Evolutionary conservation across 2,329 filamentous ascomycete species (phyloP), one percentile per base, ranked within the genome.

Genomic region (Botrytis medusae): DNA sequence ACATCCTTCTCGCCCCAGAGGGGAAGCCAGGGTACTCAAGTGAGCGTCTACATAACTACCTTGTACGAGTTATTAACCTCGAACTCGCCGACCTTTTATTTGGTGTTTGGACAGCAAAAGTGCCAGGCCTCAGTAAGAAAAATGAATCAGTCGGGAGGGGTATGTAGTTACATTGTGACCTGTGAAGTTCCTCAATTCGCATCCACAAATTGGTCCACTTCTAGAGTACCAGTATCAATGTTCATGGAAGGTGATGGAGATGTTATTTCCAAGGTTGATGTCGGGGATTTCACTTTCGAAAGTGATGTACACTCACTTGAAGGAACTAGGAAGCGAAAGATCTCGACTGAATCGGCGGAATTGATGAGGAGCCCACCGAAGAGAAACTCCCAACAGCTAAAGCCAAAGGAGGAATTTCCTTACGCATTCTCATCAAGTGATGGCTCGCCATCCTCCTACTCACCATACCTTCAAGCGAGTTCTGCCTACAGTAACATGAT

Each of bases 21-120:
- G 79, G 95, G 94, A 61, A 83, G 86, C 48, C 87, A 88, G 79
- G 92, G 92, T 71, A 92, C 91, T 32, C 90, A 90, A 78, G 84
- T 97, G 16, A 87, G 88, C 74, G 86, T 97, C 76, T 91, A 93
- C 80, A 88, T 97, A 44, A 90, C 91, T 70, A 91, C 92, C 61
- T 87, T 91, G 74, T 93, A 93, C 83, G 92, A 97, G 79, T 83
- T 97, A 73, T 87, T 90, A 82, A 87, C 86, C 46, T 86, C 86
- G 74, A 87, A 85, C 60, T 80, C 84, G 72, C 84, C 87, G 2
- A 85, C 86, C 69, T 90, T 93, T 79, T 91, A 84, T 76, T 83
- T 97, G 72, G 87, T 91, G 64, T 97, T 97, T 82, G 94, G 93
- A n/a, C 86, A 88, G n/a, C 89, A 92, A 78, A 90, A 91, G 81